A percentile compares a stretch with the other conserved stretches of the same genome.
Conservation (phyloP, 495 filamentous ascomycete species). For the Penicillium nucicola region DNA sequence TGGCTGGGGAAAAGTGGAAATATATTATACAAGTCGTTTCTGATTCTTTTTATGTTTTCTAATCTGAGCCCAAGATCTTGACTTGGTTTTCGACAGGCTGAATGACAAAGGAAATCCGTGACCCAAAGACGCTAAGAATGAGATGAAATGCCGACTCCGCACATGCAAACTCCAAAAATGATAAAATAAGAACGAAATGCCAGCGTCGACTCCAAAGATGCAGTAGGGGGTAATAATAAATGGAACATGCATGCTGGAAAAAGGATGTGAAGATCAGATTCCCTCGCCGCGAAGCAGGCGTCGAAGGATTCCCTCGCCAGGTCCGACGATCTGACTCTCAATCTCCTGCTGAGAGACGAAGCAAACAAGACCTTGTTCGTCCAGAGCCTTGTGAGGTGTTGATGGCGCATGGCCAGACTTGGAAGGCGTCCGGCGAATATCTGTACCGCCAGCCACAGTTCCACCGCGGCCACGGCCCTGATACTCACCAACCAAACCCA, state of each 20-base stretch:
- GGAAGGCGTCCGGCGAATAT: conserved; percentile 53
- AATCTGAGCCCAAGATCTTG: background rate
- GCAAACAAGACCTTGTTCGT: conserved; percentile 71
- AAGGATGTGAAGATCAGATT: conserved; percentile 18
- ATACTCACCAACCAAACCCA: conserved; percentile 70
- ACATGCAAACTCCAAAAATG: conserved; percentile 18
- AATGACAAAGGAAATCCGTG: background rate
- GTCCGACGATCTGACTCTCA: conserved; percentile 64
- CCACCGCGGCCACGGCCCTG: conserved; percentile 70
- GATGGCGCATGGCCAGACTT: conserved; percentile 49
- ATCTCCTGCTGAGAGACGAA: conserved; percentile 78
- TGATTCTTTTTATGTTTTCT: background rate
- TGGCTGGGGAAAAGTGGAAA: background rate
- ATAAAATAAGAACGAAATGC: conserved; percentile 13
- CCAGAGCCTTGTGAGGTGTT: conserved; percentile 46
- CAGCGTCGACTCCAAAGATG: conserved; percentile 10
- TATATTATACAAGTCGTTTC: background rate
- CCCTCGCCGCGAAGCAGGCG: conserved; percentile 43
- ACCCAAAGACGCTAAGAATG: conserved; percentile 3
- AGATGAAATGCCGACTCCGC: conserved; percentile 8
- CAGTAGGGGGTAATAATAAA: conserved; percentile 1
- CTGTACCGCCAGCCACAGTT: conserved; percentile 46
- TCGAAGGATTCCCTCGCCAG: conserved; percentile 54
- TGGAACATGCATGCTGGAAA: background rate
- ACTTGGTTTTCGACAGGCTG: background rate